Base-by-base conservation (phyloP, 306 rosid species). In the Rosa rugosa region DNA sequence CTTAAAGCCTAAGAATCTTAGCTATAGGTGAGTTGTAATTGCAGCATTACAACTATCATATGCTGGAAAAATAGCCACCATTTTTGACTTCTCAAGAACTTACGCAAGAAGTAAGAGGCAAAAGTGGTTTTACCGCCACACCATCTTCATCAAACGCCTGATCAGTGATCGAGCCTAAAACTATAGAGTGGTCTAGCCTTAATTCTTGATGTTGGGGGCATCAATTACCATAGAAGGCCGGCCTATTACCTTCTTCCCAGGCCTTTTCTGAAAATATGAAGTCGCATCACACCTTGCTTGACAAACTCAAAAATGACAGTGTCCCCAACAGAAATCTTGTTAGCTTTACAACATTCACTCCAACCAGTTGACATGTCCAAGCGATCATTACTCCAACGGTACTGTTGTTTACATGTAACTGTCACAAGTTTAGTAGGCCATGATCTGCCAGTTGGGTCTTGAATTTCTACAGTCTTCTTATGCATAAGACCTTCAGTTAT, bases 231-330 rank as follows among this genome's bases (percentile, higher is more conserved):
- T 27, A 72, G 65, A 25, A 51, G 46, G 22, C 4, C 11, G 46
- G 22, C 4, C 11, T 6, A 5, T 3, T 14, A 45, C 22, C 11
- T 71, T 45, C 40, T 47, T 7, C 64, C 60, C 1, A 6, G 60
- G 25, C 25, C 27, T 47, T 11, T 53, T 8, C 53, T 8, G 66
- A 36, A 47, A 49, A 77, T 50, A 77, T 66, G 66, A 22, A 77
- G 34, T 1, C 1, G 47, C 23, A 38, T 4, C 8, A 51, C 53
- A 51, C 25, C 40, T 51, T 0, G 53, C 51, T 77, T 5, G 8
- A 77, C 65, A 67, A 65, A 77, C 67, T 77, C 80, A 7, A 67
- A 40, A 49, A 67, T 8, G 50, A 77, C 4, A 10, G 51, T 27
- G 42, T 51, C 64, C 8, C 80, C 67, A 22, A 8, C 1, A 10